Base-by-base conservation (phyloP, 106 monocot species). In the Acorus calamus region DNA sequence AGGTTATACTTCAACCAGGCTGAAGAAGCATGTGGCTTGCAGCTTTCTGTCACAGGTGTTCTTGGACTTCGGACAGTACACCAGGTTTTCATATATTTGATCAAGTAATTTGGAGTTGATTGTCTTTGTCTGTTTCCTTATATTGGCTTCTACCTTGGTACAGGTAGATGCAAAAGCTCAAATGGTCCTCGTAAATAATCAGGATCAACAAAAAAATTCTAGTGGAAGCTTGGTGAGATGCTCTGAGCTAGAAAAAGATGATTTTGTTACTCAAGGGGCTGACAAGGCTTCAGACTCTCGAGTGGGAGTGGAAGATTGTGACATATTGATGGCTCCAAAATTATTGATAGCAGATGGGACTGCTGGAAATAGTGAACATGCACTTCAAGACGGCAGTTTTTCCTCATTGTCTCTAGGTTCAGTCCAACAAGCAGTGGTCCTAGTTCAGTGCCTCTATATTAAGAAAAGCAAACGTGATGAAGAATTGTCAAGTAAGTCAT, bases 141-240 rank as follows among this genome's bases (percentile, higher is more conserved):
- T 11, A 62, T 3, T 54, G 4, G 56, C n/a, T 61, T 12, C 55
- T 6, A 13, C 55, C 9, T 50, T 66, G 3, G 4, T 76, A 52
- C 70, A 96, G 96, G 87, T 83, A 47, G 83, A 98, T 65, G 79
- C 91, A 13, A 98, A 83, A 69, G 69, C 88, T 71, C 96, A 98
- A 72, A 70, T 85, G 69, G 81, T 98, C 67, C 88, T 98, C 77
- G 69, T 88, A 71, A 56, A 86, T 52, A 76, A 79, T 14, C 75
- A 59, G 44, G 69, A 75, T 80, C 45, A 67, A 13, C 55, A 73
- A 79, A 63, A 6, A n/a, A 46, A 53, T 52, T 66, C 56, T 56
- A 52, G 57, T n/a, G 66, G 47, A 63, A 66, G 51, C 5, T 42
- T 44, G 46, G 61, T 47, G 47, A 56, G 76, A 53, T 43, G 13